Percentiles rank a stretch among this genome's conserved stretches.
These are phyloP conservation scores for Diplotaxis tenuifolia DNA, from an alignment of 345 rosid genomes.

Conservation along the genomic window DNA sequence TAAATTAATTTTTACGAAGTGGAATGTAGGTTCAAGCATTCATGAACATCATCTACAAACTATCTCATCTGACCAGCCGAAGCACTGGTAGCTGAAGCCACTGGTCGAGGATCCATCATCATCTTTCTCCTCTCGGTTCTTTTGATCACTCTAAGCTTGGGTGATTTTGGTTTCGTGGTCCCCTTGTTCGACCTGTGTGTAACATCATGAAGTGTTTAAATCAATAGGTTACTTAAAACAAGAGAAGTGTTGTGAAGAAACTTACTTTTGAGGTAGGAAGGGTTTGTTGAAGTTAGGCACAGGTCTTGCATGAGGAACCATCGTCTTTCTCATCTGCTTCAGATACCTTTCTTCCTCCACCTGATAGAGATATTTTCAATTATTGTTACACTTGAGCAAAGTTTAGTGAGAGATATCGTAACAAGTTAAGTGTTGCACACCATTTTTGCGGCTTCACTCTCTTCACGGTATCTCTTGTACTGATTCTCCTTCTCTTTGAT, in stretches of 20 bases:
- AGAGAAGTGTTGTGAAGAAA: neutral
- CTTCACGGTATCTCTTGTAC: conserved; percentile 93
- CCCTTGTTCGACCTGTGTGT: conserved; percentile 61
- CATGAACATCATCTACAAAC: conserved; percentile 56
- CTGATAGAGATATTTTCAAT: conserved; percentile 39
- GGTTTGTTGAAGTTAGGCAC: conserved; percentile 81
- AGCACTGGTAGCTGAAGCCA: conserved; percentile 30
- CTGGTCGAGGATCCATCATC: conserved; percentile 29
- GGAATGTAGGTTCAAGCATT: conserved; percentile 57
- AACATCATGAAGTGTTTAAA: conserved; percentile 1
- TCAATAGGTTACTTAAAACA: neutral
- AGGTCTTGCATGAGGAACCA: conserved; percentile 94
- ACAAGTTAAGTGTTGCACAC: conserved; percentile 38
- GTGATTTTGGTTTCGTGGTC: conserved; percentile 72
- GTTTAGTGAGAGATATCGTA: neutral
- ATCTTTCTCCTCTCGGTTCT: conserved; percentile 35
- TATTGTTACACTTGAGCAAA: neutral
- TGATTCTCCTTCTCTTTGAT: conserved; percentile 80
- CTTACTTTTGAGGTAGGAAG: conserved; percentile 58
- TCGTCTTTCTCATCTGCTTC: conserved; percentile 82
- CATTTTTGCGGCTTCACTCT: conserved; percentile 81
- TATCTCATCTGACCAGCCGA: conserved; percentile 38
- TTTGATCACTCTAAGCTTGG: conserved; percentile 45
- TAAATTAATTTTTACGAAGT: conserved; percentile 22
- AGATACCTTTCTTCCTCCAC: conserved; percentile 82